A percentile compares a stretch with the other conserved stretches of the same genome.
Evolutionary conservation across 257 asterid species (phyloP).

Genomic region (Anisodus acutangulus): DNA sequence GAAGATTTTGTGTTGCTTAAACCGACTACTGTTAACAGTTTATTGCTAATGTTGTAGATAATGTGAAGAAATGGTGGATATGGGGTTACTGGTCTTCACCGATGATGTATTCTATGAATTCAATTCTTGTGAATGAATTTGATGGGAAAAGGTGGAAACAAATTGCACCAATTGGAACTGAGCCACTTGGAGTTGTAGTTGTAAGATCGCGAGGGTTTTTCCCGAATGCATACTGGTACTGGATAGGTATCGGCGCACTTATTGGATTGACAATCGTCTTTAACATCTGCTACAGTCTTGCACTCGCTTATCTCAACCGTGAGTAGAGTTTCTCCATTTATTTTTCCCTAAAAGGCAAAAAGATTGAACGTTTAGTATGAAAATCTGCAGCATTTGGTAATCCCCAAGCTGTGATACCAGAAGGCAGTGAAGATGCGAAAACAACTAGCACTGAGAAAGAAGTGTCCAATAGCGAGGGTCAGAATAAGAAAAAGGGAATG

Average conservation of each 20-base stretch:
- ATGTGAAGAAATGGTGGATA: slow-evolving; percentile 26
- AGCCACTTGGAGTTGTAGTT: slow-evolving; percentile 19
- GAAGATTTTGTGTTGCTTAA: not conserved
- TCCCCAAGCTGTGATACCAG: not conserved
- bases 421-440: slow-evolving; percentile 16
- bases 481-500: slow-evolving; percentile 45
- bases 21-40: too few relatives aligned
- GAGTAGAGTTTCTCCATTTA: not conserved
- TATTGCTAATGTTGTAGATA: not conserved
- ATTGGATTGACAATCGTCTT: slow-evolving; percentile 18
- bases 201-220: slow-evolving; percentile 25
- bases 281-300: not conserved
- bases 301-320: slow-evolving; percentile 23
- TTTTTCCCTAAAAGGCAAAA: not conserved
- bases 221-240: slow-evolving; percentile 27
- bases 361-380: not conserved
- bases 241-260: slow-evolving; percentile 27
- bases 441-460: not conserved
- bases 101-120: slow-evolving; percentile 3
- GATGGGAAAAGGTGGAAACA: slow-evolving; percentile 24
- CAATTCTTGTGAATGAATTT: slow-evolving; percentile 28
- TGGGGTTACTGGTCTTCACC: slow-evolving; percentile 24
- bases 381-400: slow-evolving; percentile 22
- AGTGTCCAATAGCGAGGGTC: not conserved
- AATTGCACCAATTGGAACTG: not conserved